These are phyloP conservation scores for Neoscytalidium dimidiatum DNA, from an alignment of 2,329 filamentous ascomycete genomes.

Conservation along the genomic window DNA sequence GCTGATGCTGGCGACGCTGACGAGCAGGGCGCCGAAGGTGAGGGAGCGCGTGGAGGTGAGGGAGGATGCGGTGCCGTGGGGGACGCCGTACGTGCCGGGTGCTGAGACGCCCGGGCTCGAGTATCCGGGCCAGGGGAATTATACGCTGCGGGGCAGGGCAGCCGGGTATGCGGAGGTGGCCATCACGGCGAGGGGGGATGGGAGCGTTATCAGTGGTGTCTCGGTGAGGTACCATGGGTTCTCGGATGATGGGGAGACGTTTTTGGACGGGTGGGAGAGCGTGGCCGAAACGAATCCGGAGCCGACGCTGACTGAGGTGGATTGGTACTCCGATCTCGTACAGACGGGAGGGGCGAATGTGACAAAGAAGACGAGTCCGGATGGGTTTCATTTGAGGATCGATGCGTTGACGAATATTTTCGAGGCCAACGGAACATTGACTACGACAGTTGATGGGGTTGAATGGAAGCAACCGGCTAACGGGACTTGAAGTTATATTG, in stretches of 20 bases:
- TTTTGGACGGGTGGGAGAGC: constrained; percentile 39
- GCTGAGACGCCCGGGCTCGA: not conserved
- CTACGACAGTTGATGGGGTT: constrained; percentile 39
- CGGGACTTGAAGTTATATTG: constrained; percentile 30
- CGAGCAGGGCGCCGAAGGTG: constrained; percentile 31
- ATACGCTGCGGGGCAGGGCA: constrained; percentile 22
- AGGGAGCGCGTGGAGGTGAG: constrained; percentile 27
- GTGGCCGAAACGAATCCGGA: constrained; percentile 30
- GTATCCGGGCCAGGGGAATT: constrained; percentile 16
- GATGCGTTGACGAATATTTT: constrained; percentile 44
- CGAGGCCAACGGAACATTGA: constrained; percentile 44
- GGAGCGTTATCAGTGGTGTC: constrained; percentile 28
- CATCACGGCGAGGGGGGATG: constrained; percentile 18
- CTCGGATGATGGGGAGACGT: constrained; percentile 38
- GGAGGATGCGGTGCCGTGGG: constrained; percentile 38
- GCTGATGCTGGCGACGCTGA: constrained; percentile 46
- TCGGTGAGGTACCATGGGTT: constrained; percentile 40
- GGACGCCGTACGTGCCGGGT: constrained; percentile 33
- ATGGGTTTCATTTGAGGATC: constrained; percentile 43
- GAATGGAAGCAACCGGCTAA: constrained; percentile 43
- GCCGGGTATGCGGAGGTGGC: constrained; percentile 26
- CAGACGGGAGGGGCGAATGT: constrained; percentile 33
- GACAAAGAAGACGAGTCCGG: constrained; percentile 43
- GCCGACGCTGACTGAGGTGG: constrained; percentile 30
- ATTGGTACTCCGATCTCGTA: constrained; percentile 44